Percentiles rank a stretch among this genome's conserved stretches.
These are phyloP conservation scores for Clitopilus hobsonii DNA, from an alignment of 768 basidiomycete genomes.

Conservation along the genomic window DNA sequence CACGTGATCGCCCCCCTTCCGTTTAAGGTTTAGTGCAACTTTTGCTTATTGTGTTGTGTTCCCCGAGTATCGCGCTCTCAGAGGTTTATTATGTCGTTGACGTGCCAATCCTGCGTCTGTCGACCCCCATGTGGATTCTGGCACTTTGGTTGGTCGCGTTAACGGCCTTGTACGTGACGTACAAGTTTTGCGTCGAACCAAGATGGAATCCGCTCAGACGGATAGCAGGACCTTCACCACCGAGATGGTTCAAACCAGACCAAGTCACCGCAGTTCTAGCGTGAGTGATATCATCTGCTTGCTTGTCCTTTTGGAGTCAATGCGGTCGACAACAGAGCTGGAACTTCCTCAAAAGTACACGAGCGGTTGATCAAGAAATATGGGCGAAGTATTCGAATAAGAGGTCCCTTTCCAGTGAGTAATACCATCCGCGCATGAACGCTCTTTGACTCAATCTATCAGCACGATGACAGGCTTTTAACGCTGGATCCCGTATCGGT, in stretches of 20 bases:
- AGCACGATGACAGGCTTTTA: slow-evolving; percentile 80
- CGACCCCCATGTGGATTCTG: neutral
- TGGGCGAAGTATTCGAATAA: slow-evolving; percentile 66
- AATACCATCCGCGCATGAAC: neutral
- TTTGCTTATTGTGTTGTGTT: no score
- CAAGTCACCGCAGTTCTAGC: slow-evolving; percentile 56
- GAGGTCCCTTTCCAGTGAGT: slow-evolving; percentile 66
- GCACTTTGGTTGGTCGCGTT: neutral
- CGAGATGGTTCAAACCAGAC: slow-evolving; percentile 41
- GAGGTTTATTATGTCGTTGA: no score
- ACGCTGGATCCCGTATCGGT: slow-evolving; percentile 79
- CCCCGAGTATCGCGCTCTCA: no score
- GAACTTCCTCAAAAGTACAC: slow-evolving; percentile 47
- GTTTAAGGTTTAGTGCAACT: no score
- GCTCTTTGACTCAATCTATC: neutral
- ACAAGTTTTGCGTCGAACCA: slow-evolving; percentile 26
- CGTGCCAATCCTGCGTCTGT: no score
- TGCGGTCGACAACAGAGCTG: slow-evolving; percentile 33
- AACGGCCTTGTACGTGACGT: slow-evolving; percentile 20
- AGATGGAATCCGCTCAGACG: slow-evolving; percentile 42
- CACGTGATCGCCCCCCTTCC: neutral
- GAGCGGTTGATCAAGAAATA: slow-evolving; percentile 51
- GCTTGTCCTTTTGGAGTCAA: neutral
- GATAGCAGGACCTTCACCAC: slow-evolving; percentile 58
- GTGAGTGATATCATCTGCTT: slow-evolving; percentile 26